Evolutionary conservation across 2,329 filamentous ascomycete species (phyloP).

Genomic region (Claviceps pazoutovae): DNA sequence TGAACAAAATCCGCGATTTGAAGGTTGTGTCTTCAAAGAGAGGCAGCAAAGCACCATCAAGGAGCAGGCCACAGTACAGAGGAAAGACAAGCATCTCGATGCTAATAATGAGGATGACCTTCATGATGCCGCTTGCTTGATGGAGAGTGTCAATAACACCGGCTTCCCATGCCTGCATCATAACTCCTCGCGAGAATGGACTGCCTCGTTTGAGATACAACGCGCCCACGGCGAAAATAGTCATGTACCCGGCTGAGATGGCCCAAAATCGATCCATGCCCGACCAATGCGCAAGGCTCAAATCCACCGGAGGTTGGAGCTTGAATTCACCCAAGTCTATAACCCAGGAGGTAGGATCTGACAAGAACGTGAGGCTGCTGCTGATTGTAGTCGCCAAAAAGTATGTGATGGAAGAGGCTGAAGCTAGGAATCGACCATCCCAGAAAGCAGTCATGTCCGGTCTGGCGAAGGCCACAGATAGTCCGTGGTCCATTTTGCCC

Average conservation of each 20-base stretch:
- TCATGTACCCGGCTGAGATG: constrained; percentile 66
- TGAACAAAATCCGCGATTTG: constrained; percentile 64
- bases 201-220: constrained; percentile 65
- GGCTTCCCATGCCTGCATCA: constrained; percentile 55
- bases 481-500: constrained; percentile 20
- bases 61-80: constrained; percentile 81
- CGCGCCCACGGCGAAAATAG: constrained; percentile 59
- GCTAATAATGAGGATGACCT: constrained; percentile 94
- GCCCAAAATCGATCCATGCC: constrained; percentile 53
- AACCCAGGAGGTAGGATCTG: constrained; percentile 42
- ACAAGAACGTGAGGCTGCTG: constrained; percentile 14
- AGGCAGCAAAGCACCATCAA: constrained; percentile 78
- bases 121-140: constrained; percentile 92
- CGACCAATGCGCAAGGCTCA: constrained; percentile 53
- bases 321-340: constrained; percentile 38
- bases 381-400: constrained; percentile 11
- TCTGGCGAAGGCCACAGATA: constrained; percentile 29
- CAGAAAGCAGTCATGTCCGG: constrained; percentile 22
- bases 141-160: constrained; percentile 69
- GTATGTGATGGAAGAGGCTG: background rate
- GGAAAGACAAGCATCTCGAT: constrained; percentile 99
- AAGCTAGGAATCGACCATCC: constrained; percentile 7
- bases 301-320: constrained; percentile 29
- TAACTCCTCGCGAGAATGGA: constrained; percentile 46
- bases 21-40: constrained; percentile 74